Conservation (phyloP, 2,329 filamentous ascomycete genomes). For the Elsinoe fawcettii region DNA sequence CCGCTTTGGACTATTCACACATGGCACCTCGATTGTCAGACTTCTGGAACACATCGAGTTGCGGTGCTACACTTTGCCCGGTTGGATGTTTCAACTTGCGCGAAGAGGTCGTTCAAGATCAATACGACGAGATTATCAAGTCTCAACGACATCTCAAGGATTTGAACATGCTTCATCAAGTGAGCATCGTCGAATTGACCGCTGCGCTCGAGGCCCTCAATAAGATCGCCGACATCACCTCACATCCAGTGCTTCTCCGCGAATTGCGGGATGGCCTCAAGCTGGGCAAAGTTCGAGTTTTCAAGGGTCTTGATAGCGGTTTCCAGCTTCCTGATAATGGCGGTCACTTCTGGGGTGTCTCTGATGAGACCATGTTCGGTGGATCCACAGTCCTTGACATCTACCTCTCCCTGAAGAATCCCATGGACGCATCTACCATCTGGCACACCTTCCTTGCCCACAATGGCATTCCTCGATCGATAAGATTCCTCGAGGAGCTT, state of each 20-base stretch:
- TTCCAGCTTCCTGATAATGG: conserved; percentile 18
- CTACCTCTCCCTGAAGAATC: conserved; percentile 18
- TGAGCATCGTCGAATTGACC: conserved; percentile 17
- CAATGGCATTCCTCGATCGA: conserved; percentile 16
- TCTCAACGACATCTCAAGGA: conserved; percentile 17
- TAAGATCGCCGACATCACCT: conserved; percentile 14
- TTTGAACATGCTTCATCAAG: conserved; percentile 17
- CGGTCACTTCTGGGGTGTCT: conserved; percentile 18
- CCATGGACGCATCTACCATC: conserved; percentile 17
- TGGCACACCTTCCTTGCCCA: conserved; percentile 19
- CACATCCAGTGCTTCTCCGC: conserved; percentile 14
- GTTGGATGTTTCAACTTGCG: conserved; percentile 16
- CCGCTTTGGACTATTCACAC: conserved; percentile 13
- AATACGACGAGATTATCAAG: conserved; percentile 16
- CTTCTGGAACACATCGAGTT: conserved; percentile 17
- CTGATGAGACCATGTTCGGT: conserved; percentile 5
- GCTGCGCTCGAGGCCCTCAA: conserved; percentile 11
- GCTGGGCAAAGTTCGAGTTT: conserved; percentile 15
- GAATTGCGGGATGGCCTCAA: conserved; percentile 16
- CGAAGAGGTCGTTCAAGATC: conserved; percentile 16
- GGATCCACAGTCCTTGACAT: conserved; percentile 12
- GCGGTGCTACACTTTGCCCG: conserved; percentile 15
- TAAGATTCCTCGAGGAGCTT: conserved; percentile 17
- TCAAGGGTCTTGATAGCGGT: conserved; percentile 18
- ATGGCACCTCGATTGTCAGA: conserved; percentile 11